phyloP scores from a whole-genome alignment of 2,329 filamentous ascomycete genomes.

The Parascedosporium putredinis region DNA sequence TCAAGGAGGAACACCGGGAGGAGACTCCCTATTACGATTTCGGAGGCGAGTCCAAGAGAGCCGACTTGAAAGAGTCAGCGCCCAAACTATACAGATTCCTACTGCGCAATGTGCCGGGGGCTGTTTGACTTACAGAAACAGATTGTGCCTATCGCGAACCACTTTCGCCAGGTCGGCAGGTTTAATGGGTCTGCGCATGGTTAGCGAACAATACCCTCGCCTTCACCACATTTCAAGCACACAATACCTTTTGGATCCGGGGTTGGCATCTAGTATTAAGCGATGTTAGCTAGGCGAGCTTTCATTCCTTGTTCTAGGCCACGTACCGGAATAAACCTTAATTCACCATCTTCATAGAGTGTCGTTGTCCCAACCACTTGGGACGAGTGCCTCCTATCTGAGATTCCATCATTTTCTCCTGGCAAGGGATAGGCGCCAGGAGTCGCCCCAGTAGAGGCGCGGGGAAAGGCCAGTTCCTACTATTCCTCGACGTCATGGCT shows the following conservation, averaged over 20 bases:
- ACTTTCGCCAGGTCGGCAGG: constrained; percentile 21
- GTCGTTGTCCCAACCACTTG: constrained; percentile 15
- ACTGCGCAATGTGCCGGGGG: background rate
- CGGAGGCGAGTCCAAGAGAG: constrained; percentile 8
- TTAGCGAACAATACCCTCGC: constrained; percentile 5
- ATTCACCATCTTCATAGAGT: constrained; percentile 13
- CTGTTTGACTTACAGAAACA: constrained; percentile 18
- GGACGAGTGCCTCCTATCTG: constrained; percentile 7
- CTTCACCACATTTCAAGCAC: background rate
- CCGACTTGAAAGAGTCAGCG: background rate
- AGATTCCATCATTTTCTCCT: background rate
- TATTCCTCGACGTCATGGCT: background rate
- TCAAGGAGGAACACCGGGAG: constrained; percentile 24
- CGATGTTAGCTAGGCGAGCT: background rate
- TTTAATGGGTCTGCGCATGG: constrained; percentile 19
- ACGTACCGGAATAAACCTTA: constrained; percentile 15
- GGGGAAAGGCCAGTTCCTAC: background rate
- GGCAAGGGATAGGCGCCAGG: background rate
- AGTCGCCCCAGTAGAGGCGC: background rate
- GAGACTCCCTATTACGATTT: constrained; percentile 19
- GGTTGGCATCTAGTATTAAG: constrained; percentile 17
- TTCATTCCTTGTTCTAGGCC: too few relatives aligned
- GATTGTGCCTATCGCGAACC: constrained; percentile 18
- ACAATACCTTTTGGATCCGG: constrained; percentile 20
- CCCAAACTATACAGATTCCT: background rate